phyloP scores from a whole-genome alignment of 352 stramenopile species.

The Globisporangium okanoganense region DNA sequence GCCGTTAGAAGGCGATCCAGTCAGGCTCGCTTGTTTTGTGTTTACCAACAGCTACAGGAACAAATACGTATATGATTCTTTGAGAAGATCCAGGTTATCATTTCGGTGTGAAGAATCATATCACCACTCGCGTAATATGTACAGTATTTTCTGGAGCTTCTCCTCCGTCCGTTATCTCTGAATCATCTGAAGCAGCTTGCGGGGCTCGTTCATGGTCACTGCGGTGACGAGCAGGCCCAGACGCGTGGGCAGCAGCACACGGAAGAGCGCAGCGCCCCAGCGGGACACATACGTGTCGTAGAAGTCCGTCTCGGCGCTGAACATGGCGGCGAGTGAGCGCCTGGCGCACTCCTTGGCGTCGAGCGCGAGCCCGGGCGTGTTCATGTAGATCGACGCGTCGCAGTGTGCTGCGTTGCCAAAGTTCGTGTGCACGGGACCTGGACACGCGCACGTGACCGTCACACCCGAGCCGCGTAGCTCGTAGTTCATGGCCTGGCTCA shows the following conservation, averaged over 20 bases:
- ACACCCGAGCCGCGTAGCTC: constrained; percentile 58
- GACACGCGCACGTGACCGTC: constrained; percentile 59
- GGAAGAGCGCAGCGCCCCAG: constrained; percentile 28
- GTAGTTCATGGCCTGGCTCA: constrained; percentile 68
- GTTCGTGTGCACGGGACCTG: constrained; percentile 65
- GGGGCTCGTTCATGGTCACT: constrained; percentile 24
- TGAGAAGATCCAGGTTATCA: no score
- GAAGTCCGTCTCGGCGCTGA: constrained; percentile 34
- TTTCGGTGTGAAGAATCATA: not conserved
- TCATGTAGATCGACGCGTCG: constrained; percentile 48
- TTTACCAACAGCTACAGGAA: no score
- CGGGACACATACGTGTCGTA: constrained; percentile 55
- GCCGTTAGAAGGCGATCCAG: not conserved
- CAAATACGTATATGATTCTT: no score
- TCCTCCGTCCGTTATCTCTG: not conserved
- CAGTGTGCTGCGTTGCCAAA: constrained; percentile 40
- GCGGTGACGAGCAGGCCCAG: constrained; percentile 36
- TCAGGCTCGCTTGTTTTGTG: no score
- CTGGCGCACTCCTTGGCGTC: constrained; percentile 38
- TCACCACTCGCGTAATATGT: no score
- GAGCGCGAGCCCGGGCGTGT: constrained; percentile 30
- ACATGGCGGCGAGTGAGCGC: constrained; percentile 45
- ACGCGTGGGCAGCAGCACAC: constrained; percentile 31
- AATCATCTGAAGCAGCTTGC: constrained; percentile 9
- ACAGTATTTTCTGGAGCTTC: no score